Conservation (phyloP, 495 filamentous ascomycete genomes). For the Aspergillus kassunensis region DNA sequence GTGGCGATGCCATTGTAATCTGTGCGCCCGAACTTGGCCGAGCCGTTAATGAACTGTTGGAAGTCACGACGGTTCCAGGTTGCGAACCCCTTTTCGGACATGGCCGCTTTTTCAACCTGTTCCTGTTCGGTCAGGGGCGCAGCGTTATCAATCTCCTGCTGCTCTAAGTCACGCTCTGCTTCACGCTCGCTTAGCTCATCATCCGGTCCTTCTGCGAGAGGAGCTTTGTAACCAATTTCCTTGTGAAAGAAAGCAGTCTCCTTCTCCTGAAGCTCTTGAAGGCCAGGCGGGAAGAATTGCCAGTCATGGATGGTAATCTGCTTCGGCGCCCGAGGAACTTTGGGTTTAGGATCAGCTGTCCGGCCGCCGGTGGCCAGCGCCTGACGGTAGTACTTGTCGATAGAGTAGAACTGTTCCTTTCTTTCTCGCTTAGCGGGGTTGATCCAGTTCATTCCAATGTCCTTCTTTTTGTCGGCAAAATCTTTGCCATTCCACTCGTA, state of each 20-base stretch:
- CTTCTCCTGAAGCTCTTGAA: conserved; percentile 87
- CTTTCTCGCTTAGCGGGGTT: conserved; percentile 98
- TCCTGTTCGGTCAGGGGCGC: conserved; percentile 87
- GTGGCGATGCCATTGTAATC: conserved; percentile 79
- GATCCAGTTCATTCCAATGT: conserved; percentile 95
- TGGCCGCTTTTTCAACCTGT: conserved; percentile 70
- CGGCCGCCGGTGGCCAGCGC: conserved; percentile 81
- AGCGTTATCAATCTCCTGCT: conserved; percentile 88
- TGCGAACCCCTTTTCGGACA: conserved; percentile 82
- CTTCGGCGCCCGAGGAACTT: conserved; percentile 92
- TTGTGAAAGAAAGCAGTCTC: conserved; percentile 96
- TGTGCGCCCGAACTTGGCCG: conserved; percentile 82
- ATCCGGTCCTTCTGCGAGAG: conserved; percentile 77
- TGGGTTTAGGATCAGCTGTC: conserved; percentile 84
- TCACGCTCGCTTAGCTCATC: conserved; percentile 79
- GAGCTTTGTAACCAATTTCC: conserved; percentile 90
- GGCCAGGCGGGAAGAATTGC: conserved; percentile 84
- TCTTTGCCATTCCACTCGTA: conserved; percentile 99
- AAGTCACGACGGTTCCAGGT: conserved; percentile 97
- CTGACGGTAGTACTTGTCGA: conserved; percentile 97
- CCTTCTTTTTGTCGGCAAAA: conserved; percentile 86
- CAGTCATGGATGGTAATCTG: conserved; percentile 91
- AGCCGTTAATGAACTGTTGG: conserved; percentile 95
- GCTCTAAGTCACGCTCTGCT: conserved; percentile 82
- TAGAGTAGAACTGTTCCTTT: conserved; percentile 96